phyloP scores from a whole-genome alignment of 164 flowering plant species.

The Dillenia turbinata region DNA sequence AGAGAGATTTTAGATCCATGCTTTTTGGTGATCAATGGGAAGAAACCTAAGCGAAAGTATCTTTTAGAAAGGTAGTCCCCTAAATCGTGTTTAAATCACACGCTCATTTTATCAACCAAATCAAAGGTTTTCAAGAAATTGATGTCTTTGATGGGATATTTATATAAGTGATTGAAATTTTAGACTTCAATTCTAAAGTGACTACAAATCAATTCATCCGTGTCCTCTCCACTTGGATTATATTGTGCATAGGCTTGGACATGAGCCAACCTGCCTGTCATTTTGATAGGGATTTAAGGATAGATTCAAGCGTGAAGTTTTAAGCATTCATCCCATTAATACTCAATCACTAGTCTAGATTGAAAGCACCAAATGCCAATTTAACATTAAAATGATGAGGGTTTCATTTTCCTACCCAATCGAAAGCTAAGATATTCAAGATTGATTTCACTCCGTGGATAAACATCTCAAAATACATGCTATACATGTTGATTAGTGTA shows the following conservation, averaged over 20 bases:
- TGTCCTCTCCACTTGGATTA: neutral
- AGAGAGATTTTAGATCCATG: constrained; percentile 43
- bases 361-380: too few relatives aligned
- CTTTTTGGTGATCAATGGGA: constrained; percentile 53
- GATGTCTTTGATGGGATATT: neutral
- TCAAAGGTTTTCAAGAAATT: neutral
- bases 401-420: too few relatives aligned
- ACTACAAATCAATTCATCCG: neutral
- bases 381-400: too few relatives aligned
- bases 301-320: too few relatives aligned
- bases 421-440: too few relatives aligned
- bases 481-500: too few relatives aligned
- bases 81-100: neutral
- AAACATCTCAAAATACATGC: too few relatives aligned
- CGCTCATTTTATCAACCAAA: neutral
- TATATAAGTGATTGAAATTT: neutral
- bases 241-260: neutral
- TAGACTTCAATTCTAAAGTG: neutral
- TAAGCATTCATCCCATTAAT: too few relatives aligned
- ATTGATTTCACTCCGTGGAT: too few relatives aligned
- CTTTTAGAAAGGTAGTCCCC: constrained; percentile 58
- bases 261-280: too few relatives aligned
- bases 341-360: too few relatives aligned
- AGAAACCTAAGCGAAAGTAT: constrained; percentile 48
- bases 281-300: too few relatives aligned